A percentile compares a stretch with the other conserved stretches of the same genome.
phyloP scores from a whole-genome alignment of 768 basidiomycete species.

The Russula foetens region DNA sequence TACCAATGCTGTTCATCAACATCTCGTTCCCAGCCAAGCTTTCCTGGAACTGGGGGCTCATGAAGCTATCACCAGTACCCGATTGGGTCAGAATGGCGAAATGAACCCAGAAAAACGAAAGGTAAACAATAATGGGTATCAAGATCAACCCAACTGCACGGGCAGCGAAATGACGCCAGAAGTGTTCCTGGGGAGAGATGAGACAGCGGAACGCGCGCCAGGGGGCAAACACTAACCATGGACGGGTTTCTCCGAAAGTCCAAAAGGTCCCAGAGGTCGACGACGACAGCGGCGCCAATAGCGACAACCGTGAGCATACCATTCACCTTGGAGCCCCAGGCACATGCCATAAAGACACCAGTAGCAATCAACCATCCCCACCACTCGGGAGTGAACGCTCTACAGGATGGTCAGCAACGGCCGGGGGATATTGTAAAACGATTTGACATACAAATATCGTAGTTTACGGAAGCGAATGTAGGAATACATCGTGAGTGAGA shows the following conservation, averaged over 20 bases:
- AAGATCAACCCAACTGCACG: conserved; percentile 78
- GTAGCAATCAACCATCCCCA: conserved; percentile 91
- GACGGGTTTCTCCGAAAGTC: conserved; percentile 79
- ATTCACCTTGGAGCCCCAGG: conserved; percentile 97
- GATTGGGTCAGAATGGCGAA: conserved; percentile 82
- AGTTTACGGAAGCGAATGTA: conserved; percentile 94
- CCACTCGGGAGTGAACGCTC: conserved; percentile 86
- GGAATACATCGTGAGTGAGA: conserved; percentile 85
- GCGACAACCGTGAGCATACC: conserved; percentile 85
- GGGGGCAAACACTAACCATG: conserved; percentile 33
- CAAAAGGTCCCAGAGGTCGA: conserved; percentile 92
- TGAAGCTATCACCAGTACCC: conserved; percentile 91
- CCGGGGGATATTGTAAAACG: not conserved
- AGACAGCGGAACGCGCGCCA: not conserved
- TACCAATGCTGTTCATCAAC: conserved; percentile 86
- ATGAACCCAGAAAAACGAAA: conserved; percentile 94
- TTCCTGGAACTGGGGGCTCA: conserved; percentile 98
- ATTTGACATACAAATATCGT: conserved; percentile 64
- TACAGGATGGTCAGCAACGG: conserved; percentile 26
- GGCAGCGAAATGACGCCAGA: conserved; percentile 83
- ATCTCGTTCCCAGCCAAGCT: conserved; percentile 89
- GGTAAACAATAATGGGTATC: conserved; percentile 84
- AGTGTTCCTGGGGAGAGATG: conserved; percentile 40
- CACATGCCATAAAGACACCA: conserved; percentile 90
- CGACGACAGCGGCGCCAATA: conserved; percentile 83